A percentile compares a stretch with the other conserved stretches of the same genome.
Conservation (phyloP, 2,329 filamentous ascomycete species). For the Talaromyces sp. region DNA sequence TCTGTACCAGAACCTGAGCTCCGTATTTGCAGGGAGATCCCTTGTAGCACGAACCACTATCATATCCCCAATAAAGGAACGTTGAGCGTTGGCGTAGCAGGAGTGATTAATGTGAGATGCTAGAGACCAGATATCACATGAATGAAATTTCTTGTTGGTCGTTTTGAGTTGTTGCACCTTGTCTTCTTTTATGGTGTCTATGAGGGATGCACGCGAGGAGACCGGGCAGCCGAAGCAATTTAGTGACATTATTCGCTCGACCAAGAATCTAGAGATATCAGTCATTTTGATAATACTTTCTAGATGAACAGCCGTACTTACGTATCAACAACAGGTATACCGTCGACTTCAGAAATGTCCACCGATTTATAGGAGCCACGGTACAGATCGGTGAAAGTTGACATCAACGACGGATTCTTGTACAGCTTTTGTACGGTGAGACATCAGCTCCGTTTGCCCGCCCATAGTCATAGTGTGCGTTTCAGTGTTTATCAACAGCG, state of each 20-base stretch:
- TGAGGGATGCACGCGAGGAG: slow-evolving; percentile 18
- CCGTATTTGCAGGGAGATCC: slow-evolving; percentile 39
- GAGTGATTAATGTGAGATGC: slow-evolving; percentile 51
- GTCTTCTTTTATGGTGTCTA: slow-evolving; percentile 1
- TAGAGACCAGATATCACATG: slow-evolving; percentile 43
- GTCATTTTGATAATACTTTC: neutral
- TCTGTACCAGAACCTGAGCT: slow-evolving; percentile 42
- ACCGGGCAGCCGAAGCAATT: slow-evolving; percentile 41
- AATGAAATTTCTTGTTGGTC: slow-evolving; percentile 12
- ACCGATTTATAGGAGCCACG: slow-evolving; percentile 36
- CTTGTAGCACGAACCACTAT: slow-evolving; percentile 43
- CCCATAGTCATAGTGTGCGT: slow-evolving; percentile 28
- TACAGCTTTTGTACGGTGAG: slow-evolving; percentile 42
- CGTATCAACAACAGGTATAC: neutral
- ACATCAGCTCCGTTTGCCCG: slow-evolving; percentile 37
- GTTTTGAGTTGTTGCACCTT: neutral
- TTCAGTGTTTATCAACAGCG: slow-evolving; percentile 26
- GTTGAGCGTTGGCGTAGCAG: slow-evolving; percentile 43
- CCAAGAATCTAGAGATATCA: slow-evolving; percentile 43
- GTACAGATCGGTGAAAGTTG: slow-evolving; percentile 33
- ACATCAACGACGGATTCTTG: slow-evolving; percentile 31
- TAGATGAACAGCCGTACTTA: neutral
- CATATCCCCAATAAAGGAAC: slow-evolving; percentile 52
- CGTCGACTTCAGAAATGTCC: slow-evolving; percentile 2
- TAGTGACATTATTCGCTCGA: slow-evolving; percentile 36